phyloP scores from a whole-genome alignment of 2,329 filamentous ascomycete genomes.

The Eurotiales sp. region DNA sequence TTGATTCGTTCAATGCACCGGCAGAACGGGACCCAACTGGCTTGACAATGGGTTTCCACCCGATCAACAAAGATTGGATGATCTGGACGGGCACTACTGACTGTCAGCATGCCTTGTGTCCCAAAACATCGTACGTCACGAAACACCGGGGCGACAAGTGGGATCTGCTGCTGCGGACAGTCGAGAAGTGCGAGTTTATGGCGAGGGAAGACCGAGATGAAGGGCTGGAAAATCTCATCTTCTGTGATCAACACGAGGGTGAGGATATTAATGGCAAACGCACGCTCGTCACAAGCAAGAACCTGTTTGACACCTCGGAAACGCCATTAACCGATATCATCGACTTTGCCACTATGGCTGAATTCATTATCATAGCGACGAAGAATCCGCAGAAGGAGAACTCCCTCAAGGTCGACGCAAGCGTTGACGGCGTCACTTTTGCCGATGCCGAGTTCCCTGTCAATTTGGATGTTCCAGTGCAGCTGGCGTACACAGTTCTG shows the following conservation, averaged over 20 bases:
- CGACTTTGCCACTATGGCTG: conserved; percentile 90
- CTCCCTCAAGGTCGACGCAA: conserved; percentile 73
- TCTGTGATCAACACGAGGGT: conserved; percentile 61
- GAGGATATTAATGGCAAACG: conserved; percentile 61
- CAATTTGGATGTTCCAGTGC: conserved; percentile 74
- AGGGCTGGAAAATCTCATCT: conserved; percentile 62
- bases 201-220: conserved; percentile 54
- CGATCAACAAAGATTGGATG: conserved; percentile 80
- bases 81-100: conserved; percentile 77
- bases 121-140: conserved; percentile 70
- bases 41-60: conserved; percentile 73
- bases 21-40: conserved; percentile 51
- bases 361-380: conserved; percentile 88
- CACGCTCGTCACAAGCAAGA: conserved; percentile 70
- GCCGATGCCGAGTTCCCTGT: conserved; percentile 80
- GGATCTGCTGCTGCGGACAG: conserved; percentile 69
- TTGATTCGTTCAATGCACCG: conserved; percentile 70
- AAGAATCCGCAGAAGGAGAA: conserved; percentile 59
- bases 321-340: conserved; percentile 68
- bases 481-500: conserved; percentile 85
- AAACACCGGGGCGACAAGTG: conserved; percentile 76
- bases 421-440: conserved; percentile 78
- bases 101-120: conserved; percentile 63
- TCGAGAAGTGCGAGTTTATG: conserved; percentile 82
- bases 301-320: conserved; percentile 62